phyloP scores from a whole-genome alignment of 1,284 basidiomycete species.

The Ceratobasidium sp. region DNA sequence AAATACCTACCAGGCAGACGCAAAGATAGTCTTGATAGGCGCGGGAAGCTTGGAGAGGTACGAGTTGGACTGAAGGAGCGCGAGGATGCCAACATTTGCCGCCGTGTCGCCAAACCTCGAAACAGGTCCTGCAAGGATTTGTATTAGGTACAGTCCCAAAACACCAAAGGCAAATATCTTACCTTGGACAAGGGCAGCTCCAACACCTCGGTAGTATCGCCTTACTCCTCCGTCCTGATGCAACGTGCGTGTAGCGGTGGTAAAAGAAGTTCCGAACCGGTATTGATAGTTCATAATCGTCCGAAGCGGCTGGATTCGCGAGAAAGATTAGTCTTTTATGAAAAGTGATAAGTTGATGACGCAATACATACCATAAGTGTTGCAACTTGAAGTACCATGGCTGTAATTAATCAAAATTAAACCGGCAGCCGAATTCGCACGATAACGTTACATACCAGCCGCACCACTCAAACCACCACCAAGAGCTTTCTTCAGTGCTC shows the following conservation, averaged over 20 bases:
- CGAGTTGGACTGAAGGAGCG: slow-evolving; percentile 77
- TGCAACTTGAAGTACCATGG: slow-evolving; percentile 91
- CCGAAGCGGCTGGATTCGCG: slow-evolving; percentile 69
- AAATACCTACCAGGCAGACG: slow-evolving; percentile 66
- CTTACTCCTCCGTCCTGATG: slow-evolving; percentile 83
- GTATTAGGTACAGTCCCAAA: background rate
- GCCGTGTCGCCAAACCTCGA: slow-evolving; percentile 89
- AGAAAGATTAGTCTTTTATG: slow-evolving; percentile 9
- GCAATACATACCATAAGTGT: slow-evolving; percentile 75
- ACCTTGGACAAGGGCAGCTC: slow-evolving; percentile 85
- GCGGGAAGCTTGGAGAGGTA: slow-evolving; percentile 75
- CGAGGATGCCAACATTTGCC: slow-evolving; percentile 84
- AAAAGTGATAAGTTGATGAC: background rate
- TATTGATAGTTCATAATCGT: slow-evolving; percentile 96
- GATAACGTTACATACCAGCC: slow-evolving; percentile 65
- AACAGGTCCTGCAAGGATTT: slow-evolving; percentile 57
- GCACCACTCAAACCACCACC: slow-evolving; percentile 91
- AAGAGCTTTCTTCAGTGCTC: slow-evolving; percentile 81
- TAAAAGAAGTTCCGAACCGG: slow-evolving; percentile 82
- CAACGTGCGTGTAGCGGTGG: slow-evolving; percentile 74
- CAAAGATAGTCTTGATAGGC: slow-evolving; percentile 78
- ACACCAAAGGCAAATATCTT: slow-evolving; percentile 61
- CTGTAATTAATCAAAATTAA: slow-evolving; percentile 58
- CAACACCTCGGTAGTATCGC: slow-evolving; percentile 86
- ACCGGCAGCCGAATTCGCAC: background rate